phyloP scores from a whole-genome alignment of 2,329 filamentous ascomycete species.

The Fusarium continuum region DNA sequence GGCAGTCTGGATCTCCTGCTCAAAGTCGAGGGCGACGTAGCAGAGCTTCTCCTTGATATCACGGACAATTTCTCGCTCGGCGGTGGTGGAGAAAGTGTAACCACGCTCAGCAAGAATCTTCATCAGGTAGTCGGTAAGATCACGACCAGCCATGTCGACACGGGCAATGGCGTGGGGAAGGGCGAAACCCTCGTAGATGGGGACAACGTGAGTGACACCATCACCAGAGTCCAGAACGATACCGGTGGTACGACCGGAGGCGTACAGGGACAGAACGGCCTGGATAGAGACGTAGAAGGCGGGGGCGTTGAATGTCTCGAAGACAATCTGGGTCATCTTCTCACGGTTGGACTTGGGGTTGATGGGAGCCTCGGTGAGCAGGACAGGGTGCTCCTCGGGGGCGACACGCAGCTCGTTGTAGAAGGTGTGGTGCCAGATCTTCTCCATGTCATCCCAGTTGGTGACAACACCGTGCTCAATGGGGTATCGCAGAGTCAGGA shows the following conservation, averaged over 20 bases:
- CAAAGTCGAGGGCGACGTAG: slow-evolving; percentile 99
- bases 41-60: slow-evolving; percentile 99
- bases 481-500: slow-evolving; percentile 98
- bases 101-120: slow-evolving; percentile 99
- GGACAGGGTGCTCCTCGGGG: slow-evolving; percentile 99
- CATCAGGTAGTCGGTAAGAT: slow-evolving; percentile 99
- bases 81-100: slow-evolving; percentile 99
- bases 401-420: slow-evolving; percentile 99
- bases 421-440: slow-evolving; percentile 99
- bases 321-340: slow-evolving; percentile 99
- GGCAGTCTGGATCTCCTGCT: slow-evolving; percentile 99
- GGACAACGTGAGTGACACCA: slow-evolving; percentile 99
- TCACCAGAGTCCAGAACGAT: slow-evolving; percentile 99
- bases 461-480: slow-evolving; percentile 99
- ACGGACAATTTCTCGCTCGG: slow-evolving; percentile 99
- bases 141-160: slow-evolving; percentile 99
- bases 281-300: slow-evolving; percentile 99
- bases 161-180: slow-evolving; percentile 99
- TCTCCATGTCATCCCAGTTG: slow-evolving; percentile 99
- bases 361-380: slow-evolving; percentile 99
- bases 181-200: slow-evolving; percentile 99
- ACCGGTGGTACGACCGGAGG: slow-evolving; percentile 99
- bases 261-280: slow-evolving; percentile 98
- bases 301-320: slow-evolving; percentile 99
- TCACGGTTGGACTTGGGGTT: slow-evolving; percentile 99